A percentile compares a stretch with the other conserved stretches of the same genome.
Conservation (phyloP, 164 flowering plant species). For the Chloranthus sessilifolius region DNA sequence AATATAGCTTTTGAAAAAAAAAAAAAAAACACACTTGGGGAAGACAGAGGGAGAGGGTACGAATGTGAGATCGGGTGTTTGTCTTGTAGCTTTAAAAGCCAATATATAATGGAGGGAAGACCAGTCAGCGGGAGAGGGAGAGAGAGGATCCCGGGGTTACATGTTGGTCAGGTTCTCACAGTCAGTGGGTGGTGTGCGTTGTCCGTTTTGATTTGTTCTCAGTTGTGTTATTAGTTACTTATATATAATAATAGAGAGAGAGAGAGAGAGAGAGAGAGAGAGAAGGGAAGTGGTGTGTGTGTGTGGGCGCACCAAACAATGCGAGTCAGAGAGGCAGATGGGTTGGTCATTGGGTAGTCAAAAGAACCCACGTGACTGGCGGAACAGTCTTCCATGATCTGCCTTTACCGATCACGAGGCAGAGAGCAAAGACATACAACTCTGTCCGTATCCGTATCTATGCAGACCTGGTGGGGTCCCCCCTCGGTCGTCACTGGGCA, state of each 20-base stretch:
- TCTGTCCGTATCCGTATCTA: conserved; percentile 50
- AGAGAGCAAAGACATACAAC: conserved; percentile 27
- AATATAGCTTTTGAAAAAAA: no score
- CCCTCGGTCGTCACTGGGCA: conserved; percentile 5
- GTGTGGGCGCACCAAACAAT: conserved; percentile 21
- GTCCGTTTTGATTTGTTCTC: no score
- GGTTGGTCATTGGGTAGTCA: conserved; percentile 59
- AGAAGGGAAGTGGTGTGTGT: neutral
- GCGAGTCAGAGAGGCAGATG: conserved; percentile 20
- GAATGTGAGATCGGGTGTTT: no score
- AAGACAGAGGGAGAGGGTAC: no score
- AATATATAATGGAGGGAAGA: neutral
- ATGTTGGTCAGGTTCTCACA: neutral
- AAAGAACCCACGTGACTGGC: conserved; percentile 87
- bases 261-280: neutral
- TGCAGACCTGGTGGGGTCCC: no score
- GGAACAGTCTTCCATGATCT: conserved; percentile 81
- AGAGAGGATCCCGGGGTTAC: neutral
- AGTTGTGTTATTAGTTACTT: neutral
- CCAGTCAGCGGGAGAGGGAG: conserved; percentile 14
- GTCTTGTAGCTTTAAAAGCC: no score
- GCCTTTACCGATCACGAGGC: conserved; percentile 89
- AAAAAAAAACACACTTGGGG: no score
- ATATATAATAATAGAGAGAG: neutral
- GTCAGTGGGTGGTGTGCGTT: neutral